These are phyloP conservation scores for Asterochloris erici DNA, from an alignment of 139 green algal species.

Conservation along the genomic window DNA sequence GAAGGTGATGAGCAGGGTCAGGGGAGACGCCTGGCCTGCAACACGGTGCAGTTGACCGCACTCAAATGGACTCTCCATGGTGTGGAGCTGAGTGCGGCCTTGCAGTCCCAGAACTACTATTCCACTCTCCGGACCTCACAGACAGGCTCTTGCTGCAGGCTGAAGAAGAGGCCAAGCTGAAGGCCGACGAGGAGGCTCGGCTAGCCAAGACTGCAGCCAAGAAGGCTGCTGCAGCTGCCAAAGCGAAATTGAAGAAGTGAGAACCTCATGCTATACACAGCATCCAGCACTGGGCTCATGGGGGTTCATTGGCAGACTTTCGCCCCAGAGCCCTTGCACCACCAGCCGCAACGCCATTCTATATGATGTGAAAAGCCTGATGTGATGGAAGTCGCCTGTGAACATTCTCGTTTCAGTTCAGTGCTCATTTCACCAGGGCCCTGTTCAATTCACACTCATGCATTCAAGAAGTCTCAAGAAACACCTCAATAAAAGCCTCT, in stretches of 20 bases:
- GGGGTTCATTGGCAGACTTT: too few relatives aligned
- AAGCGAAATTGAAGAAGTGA: conserved; percentile 9
- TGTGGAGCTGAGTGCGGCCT: neutral
- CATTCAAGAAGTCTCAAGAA: too few relatives aligned
- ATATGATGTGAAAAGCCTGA: too few relatives aligned
- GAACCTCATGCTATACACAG: neutral
- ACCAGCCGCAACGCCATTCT: too few relatives aligned
- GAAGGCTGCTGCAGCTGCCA: conserved; percentile 10
- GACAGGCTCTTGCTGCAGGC: neutral
- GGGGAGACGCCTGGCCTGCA: neutral
- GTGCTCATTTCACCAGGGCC: too few relatives aligned
- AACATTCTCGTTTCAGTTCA: too few relatives aligned
- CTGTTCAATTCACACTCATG: too few relatives aligned
- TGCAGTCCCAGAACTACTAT: neutral
- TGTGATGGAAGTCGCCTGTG: too few relatives aligned
- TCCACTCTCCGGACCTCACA: neutral
- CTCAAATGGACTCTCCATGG: neutral
- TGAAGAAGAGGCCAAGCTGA: conserved; percentile 7
- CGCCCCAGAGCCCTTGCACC: too few relatives aligned
- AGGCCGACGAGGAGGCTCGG: conserved; percentile 10
- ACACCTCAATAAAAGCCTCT: too few relatives aligned
- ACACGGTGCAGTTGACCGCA: neutral
- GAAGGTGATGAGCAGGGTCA: neutral
- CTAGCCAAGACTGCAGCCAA: conserved; percentile 7
- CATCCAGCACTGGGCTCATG: too few relatives aligned